phyloP scores from a whole-genome alignment of 305 asterid genomes.

The Lippia alba region DNA sequence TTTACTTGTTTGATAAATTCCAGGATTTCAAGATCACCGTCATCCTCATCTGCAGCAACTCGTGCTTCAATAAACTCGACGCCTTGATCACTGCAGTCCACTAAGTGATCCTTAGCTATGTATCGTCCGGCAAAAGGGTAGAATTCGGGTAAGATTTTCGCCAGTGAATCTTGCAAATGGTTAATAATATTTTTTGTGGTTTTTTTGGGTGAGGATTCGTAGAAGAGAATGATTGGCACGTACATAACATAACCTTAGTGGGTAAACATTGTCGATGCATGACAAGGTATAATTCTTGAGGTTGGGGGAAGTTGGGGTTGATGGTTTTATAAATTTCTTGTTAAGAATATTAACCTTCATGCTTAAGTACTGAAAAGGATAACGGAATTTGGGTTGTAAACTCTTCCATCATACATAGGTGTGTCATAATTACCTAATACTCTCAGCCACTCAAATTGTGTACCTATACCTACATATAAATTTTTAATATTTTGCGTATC shows the following conservation, averaged over 20 bases:
- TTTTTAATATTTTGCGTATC: no score
- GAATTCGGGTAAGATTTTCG: not conserved
- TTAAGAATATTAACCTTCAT: constrained; percentile 26
- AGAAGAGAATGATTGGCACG: constrained; percentile 28
- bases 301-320: constrained; percentile 23
- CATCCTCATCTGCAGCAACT: not conserved
- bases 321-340: constrained; percentile 26
- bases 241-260: constrained; percentile 23
- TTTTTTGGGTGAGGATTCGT: not conserved
- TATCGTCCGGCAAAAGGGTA: constrained; percentile 8
- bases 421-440: no score
- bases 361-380: not conserved
- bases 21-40: not conserved
- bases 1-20: not conserved
- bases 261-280: constrained; percentile 21
- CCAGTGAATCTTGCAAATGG: not conserved
- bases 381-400: not conserved
- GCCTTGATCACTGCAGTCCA: not conserved
- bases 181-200: not conserved
- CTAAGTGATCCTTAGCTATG: not conserved
- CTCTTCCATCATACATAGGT: no score
- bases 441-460: no score
- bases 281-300: constrained; percentile 22
- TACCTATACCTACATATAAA: no score
- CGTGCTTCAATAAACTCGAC: constrained; percentile 1